Evolutionary conservation across 2,329 filamentous ascomycete genomes (phyloP).

Genomic region (Pseudocercospora cruenta): DNA sequence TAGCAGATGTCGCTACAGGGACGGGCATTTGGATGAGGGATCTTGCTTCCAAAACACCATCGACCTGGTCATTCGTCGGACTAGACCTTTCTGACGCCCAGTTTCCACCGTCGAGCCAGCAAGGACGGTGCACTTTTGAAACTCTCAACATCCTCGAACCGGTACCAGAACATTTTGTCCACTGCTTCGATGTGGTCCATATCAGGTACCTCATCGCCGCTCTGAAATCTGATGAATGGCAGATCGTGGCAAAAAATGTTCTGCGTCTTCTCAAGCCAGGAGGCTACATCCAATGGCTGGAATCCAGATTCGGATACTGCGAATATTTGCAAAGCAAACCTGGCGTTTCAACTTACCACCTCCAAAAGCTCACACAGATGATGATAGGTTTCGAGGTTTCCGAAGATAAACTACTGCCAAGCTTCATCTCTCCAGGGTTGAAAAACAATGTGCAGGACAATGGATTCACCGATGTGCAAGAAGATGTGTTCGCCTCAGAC

Average conservation of each 20-base stretch:
- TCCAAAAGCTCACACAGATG: background rate
- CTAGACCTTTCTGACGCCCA: slow-evolving; percentile 28
- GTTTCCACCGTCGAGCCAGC: slow-evolving; percentile 19
- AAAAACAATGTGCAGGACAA: slow-evolving; percentile 4
- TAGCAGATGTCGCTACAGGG: slow-evolving; percentile 31
- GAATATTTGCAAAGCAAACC: slow-evolving; percentile 11
- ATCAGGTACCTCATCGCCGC: slow-evolving; percentile 28
- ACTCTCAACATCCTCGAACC: slow-evolving; percentile 27
- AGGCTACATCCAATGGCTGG: slow-evolving; percentile 30
- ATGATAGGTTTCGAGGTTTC: slow-evolving; percentile 4
- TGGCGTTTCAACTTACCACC: background rate
- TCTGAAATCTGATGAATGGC: slow-evolving; percentile 23
- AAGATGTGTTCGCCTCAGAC: slow-evolving; percentile 26
- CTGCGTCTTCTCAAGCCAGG: slow-evolving; percentile 28
- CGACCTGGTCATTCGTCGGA: slow-evolving; percentile 17
- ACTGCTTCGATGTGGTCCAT: slow-evolving; percentile 28
- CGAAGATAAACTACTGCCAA: background rate
- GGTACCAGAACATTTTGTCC: slow-evolving; percentile 12
- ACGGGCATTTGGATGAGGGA: slow-evolving; percentile 29
- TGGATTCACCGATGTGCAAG: slow-evolving; percentile 17
- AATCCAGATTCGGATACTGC: slow-evolving; percentile 21
- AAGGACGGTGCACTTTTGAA: slow-evolving; percentile 4
- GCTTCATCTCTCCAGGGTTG: slow-evolving; percentile 3
- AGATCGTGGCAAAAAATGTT: slow-evolving; percentile 17
- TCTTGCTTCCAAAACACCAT: slow-evolving; percentile 12